Percentiles rank a stretch among this genome's conserved stretches.
Conservation (phyloP, 2,329 filamentous ascomycete species). For the Sclerotinia sclerotiorum region DNA sequence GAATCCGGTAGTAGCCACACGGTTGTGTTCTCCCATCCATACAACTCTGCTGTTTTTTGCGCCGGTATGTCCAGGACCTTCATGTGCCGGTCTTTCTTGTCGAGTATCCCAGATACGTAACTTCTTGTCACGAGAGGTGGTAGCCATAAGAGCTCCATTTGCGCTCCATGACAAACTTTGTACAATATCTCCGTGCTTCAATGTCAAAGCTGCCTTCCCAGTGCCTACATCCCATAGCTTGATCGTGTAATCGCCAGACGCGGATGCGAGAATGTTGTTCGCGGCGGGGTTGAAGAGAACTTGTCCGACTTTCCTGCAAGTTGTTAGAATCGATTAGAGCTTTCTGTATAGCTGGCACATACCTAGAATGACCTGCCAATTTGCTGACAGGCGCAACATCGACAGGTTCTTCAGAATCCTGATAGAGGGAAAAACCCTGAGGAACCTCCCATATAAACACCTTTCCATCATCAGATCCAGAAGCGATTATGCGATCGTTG, state of each 20-base stretch:
- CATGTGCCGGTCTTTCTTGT: conserved; percentile 83
- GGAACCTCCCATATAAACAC: conserved; percentile 97
- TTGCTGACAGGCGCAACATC: conserved; percentile 80
- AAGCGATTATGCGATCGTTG: conserved; percentile 89
- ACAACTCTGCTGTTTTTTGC: conserved; percentile 97
- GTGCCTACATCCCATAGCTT: conserved; percentile 94
- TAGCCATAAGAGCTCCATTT: conserved; percentile 80
- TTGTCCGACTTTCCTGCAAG: conserved; percentile 85
- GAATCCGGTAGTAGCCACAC: conserved; percentile 94
- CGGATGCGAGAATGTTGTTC: conserved; percentile 91
- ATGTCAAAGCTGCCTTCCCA: conserved; percentile 68
- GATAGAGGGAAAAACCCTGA: conserved; percentile 78
- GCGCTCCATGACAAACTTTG: conserved; percentile 97
- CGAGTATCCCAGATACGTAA: conserved; percentile 95
- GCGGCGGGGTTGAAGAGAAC: conserved; percentile 97
- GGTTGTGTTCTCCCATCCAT: conserved; percentile 96
- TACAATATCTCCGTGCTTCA: conserved; percentile 88
- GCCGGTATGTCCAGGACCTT: conserved; percentile 80
- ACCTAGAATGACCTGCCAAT: conserved; percentile 85
- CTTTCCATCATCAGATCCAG: conserved; percentile 94
- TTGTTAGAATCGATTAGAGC: conserved; percentile 33
- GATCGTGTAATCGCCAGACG: conserved; percentile 90
- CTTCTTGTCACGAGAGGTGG: conserved; percentile 97
- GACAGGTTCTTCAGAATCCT: conserved; percentile 78
- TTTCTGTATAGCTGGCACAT: conserved; percentile 36